phyloP scores from a whole-genome alignment of 176 grass and related monocot genomes.

The Cenchrus americanus region DNA sequence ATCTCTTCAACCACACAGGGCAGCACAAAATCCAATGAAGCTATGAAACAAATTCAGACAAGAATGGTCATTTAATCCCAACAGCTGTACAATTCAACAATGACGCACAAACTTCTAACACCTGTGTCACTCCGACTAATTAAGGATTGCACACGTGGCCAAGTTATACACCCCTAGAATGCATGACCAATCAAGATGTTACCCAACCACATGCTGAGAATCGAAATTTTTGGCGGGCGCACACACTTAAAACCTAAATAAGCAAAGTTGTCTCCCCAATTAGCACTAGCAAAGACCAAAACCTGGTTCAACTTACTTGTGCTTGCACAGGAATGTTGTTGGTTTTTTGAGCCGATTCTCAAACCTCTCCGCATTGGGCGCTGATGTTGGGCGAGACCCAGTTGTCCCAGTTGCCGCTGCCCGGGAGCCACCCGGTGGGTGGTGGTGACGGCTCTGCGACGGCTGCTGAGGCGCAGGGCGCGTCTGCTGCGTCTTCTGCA shows the following conservation, averaged over 20 bases:
- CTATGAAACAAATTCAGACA: neutral
- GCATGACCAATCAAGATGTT: slow-evolving; percentile 33
- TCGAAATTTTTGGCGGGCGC: neutral
- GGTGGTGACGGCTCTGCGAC: slow-evolving; percentile 48
- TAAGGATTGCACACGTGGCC: slow-evolving; percentile 25
- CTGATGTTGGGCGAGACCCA: slow-evolving; percentile 42
- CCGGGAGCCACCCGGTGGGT: slow-evolving; percentile 28
- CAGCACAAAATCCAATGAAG: neutral
- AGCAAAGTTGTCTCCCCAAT: neutral
- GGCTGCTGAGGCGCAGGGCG: slow-evolving; percentile 34
- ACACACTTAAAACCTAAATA: slow-evolving; percentile 5
- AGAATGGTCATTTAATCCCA: neutral
- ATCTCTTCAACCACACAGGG: neutral
- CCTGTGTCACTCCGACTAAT: neutral
- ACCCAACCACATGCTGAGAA: neutral
- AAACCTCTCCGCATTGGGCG: slow-evolving; percentile 56
- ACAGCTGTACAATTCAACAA: neutral
- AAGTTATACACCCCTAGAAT: neutral
- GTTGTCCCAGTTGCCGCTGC: slow-evolving; percentile 19
- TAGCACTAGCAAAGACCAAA: slow-evolving; percentile 11
- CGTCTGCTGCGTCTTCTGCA: slow-evolving; percentile 78
- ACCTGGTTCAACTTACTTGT: slow-evolving; percentile 54
- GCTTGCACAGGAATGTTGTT: slow-evolving; percentile 90
- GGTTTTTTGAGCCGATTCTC: slow-evolving; percentile 95
- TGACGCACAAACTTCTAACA: slow-evolving; percentile 12